A percentile compares a stretch with the other conserved stretches of the same genome.
Conservation (phyloP, 192 early-diverging fungal genomes). For the Coemansia sp. region DNA sequence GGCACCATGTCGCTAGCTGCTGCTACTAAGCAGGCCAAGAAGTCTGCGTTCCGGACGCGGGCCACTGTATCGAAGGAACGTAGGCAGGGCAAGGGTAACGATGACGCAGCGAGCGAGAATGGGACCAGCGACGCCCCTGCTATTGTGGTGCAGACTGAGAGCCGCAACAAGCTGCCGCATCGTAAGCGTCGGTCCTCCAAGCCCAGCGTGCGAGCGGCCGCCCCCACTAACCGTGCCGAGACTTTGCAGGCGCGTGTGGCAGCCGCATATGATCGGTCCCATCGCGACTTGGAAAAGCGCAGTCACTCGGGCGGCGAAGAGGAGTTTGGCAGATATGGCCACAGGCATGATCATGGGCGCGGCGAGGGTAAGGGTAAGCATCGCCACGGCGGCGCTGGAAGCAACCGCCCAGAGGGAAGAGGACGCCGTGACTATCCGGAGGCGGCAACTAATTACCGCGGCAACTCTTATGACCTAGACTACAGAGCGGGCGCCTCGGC, state of each 20-base stretch:
- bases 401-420: constrained; percentile 2
- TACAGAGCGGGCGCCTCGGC: constrained; percentile 14
- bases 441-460: constrained; percentile 11
- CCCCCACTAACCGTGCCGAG: constrained; percentile 5
- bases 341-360: background rate
- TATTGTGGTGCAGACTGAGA: background rate
- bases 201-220: constrained; percentile 7
- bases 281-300: constrained; percentile 9
- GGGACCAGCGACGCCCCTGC: background rate
- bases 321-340: background rate
- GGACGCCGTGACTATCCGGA: constrained; percentile 18
- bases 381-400: background rate
- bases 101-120: background rate
- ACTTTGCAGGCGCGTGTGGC: constrained; percentile 9
- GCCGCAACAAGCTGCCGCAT: background rate
- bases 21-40: constrained; percentile 25
- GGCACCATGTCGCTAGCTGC: constrained; percentile 34
- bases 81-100: constrained; percentile 12
- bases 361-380: constrained; percentile 5
- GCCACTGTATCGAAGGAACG: constrained; percentile 27
- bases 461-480: constrained; percentile 19
- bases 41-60: constrained; percentile 35
- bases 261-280: constrained; percentile 6
- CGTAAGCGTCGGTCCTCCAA: constrained; percentile 3
- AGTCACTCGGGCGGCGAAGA: constrained; percentile 5